Conservation (phyloP, 805 yeast genomes). For the Lipomyces spencermartinsiae region DNA sequence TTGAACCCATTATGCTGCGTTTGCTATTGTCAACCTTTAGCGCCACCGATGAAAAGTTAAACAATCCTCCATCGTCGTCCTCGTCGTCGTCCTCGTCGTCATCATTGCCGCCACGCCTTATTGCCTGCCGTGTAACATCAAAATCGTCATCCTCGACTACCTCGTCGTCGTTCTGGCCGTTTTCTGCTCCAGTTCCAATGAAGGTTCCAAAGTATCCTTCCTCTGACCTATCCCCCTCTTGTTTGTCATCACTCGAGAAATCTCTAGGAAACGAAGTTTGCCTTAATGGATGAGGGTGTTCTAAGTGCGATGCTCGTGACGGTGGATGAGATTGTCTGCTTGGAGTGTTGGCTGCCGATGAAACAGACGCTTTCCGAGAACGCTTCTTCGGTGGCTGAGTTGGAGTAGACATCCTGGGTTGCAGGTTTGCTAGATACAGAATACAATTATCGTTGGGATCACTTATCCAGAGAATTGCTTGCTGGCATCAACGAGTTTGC, state of each 20-base stretch:
- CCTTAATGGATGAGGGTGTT: constrained; percentile 32
- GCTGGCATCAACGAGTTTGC: background rate
- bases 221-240: constrained; percentile 8
- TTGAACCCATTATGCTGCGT: background rate
- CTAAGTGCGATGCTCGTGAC: constrained; percentile 3
- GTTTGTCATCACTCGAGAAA: constrained; percentile 16
- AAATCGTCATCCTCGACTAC: constrained; percentile 40
- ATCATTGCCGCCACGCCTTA: constrained; percentile 16
- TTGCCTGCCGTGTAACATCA: constrained; percentile 27
- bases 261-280: constrained; percentile 29
- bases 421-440: background rate
- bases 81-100: constrained; percentile 27
- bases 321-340: background rate
- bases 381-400: constrained; percentile 19
- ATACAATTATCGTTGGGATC: background rate
- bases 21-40: background rate
- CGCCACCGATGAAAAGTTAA: constrained; percentile 16
- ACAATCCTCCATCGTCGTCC: constrained; percentile 23
- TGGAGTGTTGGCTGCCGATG: background rate
- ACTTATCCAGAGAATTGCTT: background rate
- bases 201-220: background rate
- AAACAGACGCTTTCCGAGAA: constrained; percentile 11
- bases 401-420: constrained; percentile 3
- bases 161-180: constrained; percentile 17
- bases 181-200: background rate